Percentiles rank a stretch among this genome's conserved stretches.
Evolutionary conservation across 1,139 yeast genomes (phyloP).

Genomic region (Geotrichum phurueaensis): DNA sequence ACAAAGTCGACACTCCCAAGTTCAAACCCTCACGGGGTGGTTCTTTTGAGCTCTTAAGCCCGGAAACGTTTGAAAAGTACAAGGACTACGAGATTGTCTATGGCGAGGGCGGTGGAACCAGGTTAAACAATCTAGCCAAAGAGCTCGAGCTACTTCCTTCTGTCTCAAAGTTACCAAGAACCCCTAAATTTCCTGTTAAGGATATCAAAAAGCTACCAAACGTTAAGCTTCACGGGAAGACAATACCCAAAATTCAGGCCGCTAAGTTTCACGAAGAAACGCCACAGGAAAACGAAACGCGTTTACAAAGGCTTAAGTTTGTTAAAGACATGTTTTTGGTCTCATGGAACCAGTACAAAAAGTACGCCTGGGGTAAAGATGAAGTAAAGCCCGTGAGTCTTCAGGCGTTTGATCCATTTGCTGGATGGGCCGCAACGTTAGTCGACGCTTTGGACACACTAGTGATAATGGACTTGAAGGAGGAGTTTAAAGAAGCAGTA

Average conservation of each 20-base stretch:
- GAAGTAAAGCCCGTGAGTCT: constrained; percentile 42
- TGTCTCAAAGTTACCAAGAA: constrained; percentile 22
- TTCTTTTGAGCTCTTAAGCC: not conserved
- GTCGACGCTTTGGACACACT: constrained; percentile 70
- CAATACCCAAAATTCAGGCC: constrained; percentile 13
- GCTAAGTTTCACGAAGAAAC: constrained; percentile 6
- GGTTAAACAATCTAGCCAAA: constrained; percentile 1
- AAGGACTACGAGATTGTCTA: constrained; percentile 17
- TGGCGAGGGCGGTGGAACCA: constrained; percentile 15
- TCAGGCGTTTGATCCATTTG: constrained; percentile 37
- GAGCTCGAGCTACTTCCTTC: constrained; percentile 12
- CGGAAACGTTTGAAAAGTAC: constrained; percentile 6
- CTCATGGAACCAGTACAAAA: constrained; percentile 56
- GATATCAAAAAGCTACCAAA: constrained; percentile 17
- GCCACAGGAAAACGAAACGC: not conserved
- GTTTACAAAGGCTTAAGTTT: constrained; percentile 38
- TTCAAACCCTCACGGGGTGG: constrained; percentile 3
- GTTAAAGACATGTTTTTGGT: constrained; percentile 49
- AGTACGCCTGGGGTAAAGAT: constrained; percentile 65
- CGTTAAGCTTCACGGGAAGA: not conserved
- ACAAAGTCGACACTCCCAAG: not conserved
- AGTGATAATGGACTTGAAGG: constrained; percentile 52
- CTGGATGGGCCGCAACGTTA: constrained; percentile 48
- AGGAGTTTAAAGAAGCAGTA: constrained; percentile 50
- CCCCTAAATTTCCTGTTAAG: constrained; percentile 25